A percentile compares a stretch with the other conserved stretches of the same genome.
Evolutionary conservation across 176 grass and related monocot genomes (phyloP).

Genomic region (Carex pumila): DNA sequence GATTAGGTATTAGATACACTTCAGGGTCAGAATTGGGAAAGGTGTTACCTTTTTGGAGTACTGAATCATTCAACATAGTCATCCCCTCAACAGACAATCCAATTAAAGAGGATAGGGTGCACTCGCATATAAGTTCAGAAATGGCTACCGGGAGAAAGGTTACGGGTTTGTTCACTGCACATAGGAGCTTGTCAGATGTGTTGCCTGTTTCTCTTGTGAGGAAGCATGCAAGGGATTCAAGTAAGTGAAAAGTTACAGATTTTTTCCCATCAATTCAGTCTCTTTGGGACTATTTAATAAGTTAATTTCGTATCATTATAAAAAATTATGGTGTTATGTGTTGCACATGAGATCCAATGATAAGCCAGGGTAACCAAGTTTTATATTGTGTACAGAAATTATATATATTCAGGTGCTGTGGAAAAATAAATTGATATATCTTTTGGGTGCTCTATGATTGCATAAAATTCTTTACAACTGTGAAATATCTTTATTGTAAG

Average conservation of each 20-base stretch:
- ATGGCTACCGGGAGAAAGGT: conserved; percentile 6
- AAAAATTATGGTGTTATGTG: background rate
- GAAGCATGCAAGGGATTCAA: conserved; percentile 44
- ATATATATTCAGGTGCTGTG: background rate
- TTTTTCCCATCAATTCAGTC: background rate
- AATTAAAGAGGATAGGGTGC: conserved; percentile 35
- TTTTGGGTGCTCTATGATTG: background rate
- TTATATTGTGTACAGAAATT: background rate
- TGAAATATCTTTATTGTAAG: conserved; percentile 15
- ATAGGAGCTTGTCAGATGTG: conserved; percentile 35
- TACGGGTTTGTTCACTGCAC: conserved; percentile 28
- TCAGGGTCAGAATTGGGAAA: conserved; percentile 48
- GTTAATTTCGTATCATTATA: background rate
- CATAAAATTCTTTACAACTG: background rate
- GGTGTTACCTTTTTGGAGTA: conserved; percentile 56
- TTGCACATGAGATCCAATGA: background rate
- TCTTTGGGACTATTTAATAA: background rate
- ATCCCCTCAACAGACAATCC: conserved; percentile 39
- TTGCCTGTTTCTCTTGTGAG: conserved; percentile 29
- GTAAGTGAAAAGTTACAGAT: conserved; percentile 36
- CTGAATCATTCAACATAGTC: conserved; percentile 66
- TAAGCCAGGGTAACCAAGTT: background rate
- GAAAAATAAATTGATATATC: background rate
- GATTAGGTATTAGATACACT: conserved; percentile 64
- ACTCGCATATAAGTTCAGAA: conserved; percentile 27